Conservation (phyloP, 2,329 filamentous ascomycete genomes). For the Fusarium compactum region DNA sequence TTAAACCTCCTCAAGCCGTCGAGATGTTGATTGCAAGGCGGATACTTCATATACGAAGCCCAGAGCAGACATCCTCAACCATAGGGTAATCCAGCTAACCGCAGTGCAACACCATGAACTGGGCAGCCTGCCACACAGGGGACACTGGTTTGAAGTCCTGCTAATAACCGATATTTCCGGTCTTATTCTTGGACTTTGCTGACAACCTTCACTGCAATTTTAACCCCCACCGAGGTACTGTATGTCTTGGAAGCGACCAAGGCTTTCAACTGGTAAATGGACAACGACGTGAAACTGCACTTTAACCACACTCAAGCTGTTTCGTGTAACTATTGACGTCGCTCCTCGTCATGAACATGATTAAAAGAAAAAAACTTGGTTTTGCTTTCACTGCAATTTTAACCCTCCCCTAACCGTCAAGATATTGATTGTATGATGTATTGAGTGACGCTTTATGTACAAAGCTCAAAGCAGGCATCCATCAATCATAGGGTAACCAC, state of each 20-base stretch:
- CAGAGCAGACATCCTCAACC: background rate
- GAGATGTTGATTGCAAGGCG: background rate
- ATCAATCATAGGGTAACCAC: background rate
- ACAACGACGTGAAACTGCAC: rapidly evolving
- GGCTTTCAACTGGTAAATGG: rapidly evolving
- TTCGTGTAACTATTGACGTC: background rate
- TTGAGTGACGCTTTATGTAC: background rate
- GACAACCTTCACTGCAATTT: background rate
- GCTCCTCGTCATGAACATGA: too few relatives aligned
- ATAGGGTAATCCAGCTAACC: background rate
- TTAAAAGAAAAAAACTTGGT: too few relatives aligned
- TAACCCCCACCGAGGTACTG: background rate
- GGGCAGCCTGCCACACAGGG: too few relatives aligned
- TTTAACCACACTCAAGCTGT: background rate
- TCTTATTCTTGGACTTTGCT: too few relatives aligned
- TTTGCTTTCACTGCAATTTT: too few relatives aligned
- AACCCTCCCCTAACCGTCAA: too few relatives aligned
- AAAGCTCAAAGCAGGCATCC: background rate
- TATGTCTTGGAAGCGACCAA: rapidly evolving
- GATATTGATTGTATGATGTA: too few relatives aligned
- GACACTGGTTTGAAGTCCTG: too few relatives aligned
- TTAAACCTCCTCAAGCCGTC: background rate
- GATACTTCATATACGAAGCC: background rate
- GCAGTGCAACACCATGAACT: too few relatives aligned
- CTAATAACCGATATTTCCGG: too few relatives aligned